Conservation (phyloP, 495 filamentous ascomycete genomes). For the Hypoxylon subgilvum region DNA sequence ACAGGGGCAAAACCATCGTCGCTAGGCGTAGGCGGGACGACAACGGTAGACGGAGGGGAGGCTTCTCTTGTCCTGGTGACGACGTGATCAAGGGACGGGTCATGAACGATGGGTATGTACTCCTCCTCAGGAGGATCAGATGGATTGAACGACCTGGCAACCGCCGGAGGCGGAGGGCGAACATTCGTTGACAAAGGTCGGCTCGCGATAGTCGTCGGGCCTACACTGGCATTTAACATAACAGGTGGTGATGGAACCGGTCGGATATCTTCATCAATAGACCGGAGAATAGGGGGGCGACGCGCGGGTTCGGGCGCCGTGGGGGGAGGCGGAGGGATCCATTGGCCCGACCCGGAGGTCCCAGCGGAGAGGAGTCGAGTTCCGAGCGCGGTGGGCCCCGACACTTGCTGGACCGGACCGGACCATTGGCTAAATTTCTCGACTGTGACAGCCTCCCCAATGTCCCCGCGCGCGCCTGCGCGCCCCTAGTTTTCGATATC, state of each 20-base stretch:
- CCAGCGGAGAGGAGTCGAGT: conserved; percentile 33
- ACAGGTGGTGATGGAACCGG: conserved; percentile 26
- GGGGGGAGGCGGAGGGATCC: conserved; percentile 27
- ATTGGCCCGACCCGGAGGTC: conserved; percentile 16
- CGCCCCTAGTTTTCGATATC: conserved; percentile 54
- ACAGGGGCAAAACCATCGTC: conserved; percentile 38
- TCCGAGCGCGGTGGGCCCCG: conserved; percentile 36
- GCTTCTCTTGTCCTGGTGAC: background rate
- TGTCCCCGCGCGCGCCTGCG: conserved; percentile 47
- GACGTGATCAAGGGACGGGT: conserved; percentile 1
- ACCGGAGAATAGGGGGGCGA: conserved; percentile 30
- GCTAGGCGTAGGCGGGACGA: conserved; percentile 27
- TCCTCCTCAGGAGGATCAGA: conserved; percentile 29
- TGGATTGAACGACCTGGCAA: background rate
- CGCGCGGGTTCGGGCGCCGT: conserved; percentile 30
- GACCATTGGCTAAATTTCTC: conserved; percentile 6
- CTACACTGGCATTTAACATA: conserved; percentile 17
- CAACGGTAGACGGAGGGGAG: conserved; percentile 3
- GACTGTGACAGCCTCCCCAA: conserved; percentile 1
- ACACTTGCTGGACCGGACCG: conserved; percentile 27
- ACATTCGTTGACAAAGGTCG: conserved; percentile 1
- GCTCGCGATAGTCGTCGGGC: conserved; percentile 17
- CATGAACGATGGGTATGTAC: conserved; percentile 36
- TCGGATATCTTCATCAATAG: conserved; percentile 20
- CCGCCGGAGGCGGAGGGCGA: conserved; percentile 1